Evolutionary conservation across 148 eudicot species (phyloP), one percentile per base, ranked within the genome.

Genomic region (Polygonum aviculare): DNA sequence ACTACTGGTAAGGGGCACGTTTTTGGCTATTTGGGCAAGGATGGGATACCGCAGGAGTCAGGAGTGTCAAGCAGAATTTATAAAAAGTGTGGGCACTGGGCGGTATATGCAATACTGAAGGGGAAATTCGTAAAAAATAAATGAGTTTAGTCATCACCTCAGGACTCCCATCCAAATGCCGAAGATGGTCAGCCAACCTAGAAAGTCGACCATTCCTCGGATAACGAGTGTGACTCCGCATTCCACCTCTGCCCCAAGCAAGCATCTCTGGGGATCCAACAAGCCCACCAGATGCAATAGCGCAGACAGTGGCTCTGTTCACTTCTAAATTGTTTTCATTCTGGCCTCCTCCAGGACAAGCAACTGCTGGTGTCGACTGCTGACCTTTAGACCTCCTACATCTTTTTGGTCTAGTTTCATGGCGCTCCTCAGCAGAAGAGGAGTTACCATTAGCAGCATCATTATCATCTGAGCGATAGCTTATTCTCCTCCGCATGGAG

Each of bases 191-290:
- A 12, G 79, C 80, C 80, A 89, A 70, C 87, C 80, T 91, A 14
- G 87, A 73, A 45, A 89, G 75, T 75, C 87, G 86, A 44, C 76
- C 81, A 35, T 48, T 79, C 79, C 89, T 85, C 14, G 87, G 26
- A 79, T 63, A 33, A 50, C 97, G 80, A 48, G 81, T 88, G 78
- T 83, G 82, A 80, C 97, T 92, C 75, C 97, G 86, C 69, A 84
- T 82, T 73, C 97, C 89, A 80, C 89, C 93, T 79, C 74, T 81
- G 12, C 93, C 97, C 97, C 97, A 91, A 39, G 85, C 85, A 78
- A 88, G 84, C 78, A 85, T 81, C 44, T 90, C 91, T n/a, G 87
- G 76, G 77, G 78, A 75, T 65, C 90, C 89, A 75, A 77, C 81
- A 60, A 85, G 83, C 50, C 86, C 90, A n/a, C 75, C 83, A 50